Percentiles rank a stretch among this genome's conserved stretches.
Evolutionary conservation across 2,329 filamentous ascomycete species (phyloP).

Genomic region (Hypoxylon sp.): DNA sequence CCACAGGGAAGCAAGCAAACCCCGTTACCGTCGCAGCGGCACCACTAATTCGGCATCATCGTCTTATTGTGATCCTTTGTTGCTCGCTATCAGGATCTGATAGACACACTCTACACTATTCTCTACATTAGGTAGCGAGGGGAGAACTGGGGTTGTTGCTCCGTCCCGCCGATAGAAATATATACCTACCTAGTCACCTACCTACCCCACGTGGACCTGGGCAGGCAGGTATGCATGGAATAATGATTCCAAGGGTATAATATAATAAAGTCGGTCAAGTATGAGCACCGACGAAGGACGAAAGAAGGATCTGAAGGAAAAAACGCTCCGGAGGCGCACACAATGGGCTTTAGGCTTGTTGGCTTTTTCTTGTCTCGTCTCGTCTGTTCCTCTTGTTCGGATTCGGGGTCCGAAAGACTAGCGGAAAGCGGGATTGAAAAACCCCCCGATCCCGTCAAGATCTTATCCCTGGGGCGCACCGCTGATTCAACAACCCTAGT

Average conservation of each 20-base stretch:
- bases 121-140: no score
- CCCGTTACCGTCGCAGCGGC: constrained; percentile 23
- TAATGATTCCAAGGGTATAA: no score
- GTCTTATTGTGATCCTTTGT: constrained; percentile 5
- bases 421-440: constrained; percentile 25
- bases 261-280: constrained; percentile 27
- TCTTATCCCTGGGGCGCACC: no score
- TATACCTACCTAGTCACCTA: constrained; percentile 2
- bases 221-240: constrained; percentile 22
- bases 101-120: no score
- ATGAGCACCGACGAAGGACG: constrained; percentile 20
- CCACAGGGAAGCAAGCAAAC: neutral
- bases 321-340: constrained; percentile 23
- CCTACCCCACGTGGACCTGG: constrained; percentile 19
- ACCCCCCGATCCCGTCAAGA: constrained; percentile 29
- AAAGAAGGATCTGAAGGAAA: no score
- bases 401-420: constrained; percentile 28
- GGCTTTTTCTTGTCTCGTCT: constrained; percentile 1
- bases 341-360: neutral
- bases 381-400: no score
- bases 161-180: constrained; percentile 4
- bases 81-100: neutral
- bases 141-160: constrained; percentile 7
- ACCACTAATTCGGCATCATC: constrained; percentile 27
- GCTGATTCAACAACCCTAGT: no score